These are phyloP conservation scores for Metschnikowia similis DNA, from an alignment of 805 yeast species.

Conservation along the genomic window DNA sequence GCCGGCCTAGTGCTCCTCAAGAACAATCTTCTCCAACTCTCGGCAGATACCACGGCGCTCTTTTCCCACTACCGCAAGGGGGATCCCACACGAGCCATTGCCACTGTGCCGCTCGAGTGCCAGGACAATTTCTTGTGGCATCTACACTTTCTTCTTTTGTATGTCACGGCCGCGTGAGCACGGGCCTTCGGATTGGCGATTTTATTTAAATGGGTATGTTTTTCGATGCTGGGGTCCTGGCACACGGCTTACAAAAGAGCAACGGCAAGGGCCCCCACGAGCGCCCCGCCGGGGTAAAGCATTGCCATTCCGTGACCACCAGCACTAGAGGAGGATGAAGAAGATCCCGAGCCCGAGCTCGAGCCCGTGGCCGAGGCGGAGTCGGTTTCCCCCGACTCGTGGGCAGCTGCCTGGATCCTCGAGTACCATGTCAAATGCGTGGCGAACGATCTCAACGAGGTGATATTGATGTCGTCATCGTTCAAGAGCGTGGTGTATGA, in stretches of 20 bases:
- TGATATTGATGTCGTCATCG: conserved; percentile 16
- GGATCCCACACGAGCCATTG: conserved; percentile 3
- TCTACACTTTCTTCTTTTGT: conserved; percentile 32
- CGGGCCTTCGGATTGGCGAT: not conserved
- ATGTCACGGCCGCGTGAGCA: conserved; percentile 23
- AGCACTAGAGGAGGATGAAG: not conserved
- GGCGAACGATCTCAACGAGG: conserved; percentile 28
- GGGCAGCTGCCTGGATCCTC: conserved; percentile 17
- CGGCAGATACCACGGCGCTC: conserved; percentile 19
- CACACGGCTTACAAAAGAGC: conserved; percentile 23
- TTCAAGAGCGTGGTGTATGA: conserved; percentile 39
- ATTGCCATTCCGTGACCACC: conserved; percentile 14
- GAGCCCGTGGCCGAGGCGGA: conserved; percentile 1
- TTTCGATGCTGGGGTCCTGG: not conserved
- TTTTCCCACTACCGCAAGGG: conserved; percentile 12
- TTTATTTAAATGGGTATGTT: not conserved
- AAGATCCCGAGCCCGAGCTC: not conserved
- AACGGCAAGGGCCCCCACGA: conserved; percentile 32
- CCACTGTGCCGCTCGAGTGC: conserved; percentile 33
- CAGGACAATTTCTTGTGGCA: conserved; percentile 40
- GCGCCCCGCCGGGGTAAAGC: conserved; percentile 28
- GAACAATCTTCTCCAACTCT: conserved; percentile 25
- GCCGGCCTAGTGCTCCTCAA: conserved; percentile 29
- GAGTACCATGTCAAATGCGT: conserved; percentile 33
- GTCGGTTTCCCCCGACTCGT: conserved; percentile 5